Evolutionary conservation across 345 rosid species (phyloP).

Genomic region (Boechera retrofracta): DNA sequence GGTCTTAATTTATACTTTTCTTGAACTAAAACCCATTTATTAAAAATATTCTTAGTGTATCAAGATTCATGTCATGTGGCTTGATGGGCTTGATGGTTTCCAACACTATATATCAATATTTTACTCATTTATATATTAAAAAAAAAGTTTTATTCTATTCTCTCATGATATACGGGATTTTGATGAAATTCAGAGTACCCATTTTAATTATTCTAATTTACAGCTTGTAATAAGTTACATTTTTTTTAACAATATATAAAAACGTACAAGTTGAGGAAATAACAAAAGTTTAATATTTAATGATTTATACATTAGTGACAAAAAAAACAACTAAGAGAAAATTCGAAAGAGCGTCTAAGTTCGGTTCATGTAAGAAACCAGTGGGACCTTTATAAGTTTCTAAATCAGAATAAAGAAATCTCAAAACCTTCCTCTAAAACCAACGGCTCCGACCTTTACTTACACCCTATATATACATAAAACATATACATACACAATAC

Average conservation of each 20-base stretch:
- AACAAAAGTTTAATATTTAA: constrained; percentile 20
- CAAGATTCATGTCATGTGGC: constrained; percentile 50
- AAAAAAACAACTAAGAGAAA: constrained; percentile 24
- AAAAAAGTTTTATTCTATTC: constrained; percentile 22
- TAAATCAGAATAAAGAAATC: constrained; percentile 29
- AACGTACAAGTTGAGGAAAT: constrained; percentile 35
- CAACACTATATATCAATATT: constrained; percentile 29
- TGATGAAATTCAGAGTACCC: constrained; percentile 30
- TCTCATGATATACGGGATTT: constrained; percentile 35
- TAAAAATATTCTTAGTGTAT: constrained; percentile 3
- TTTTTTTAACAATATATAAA: not conserved
- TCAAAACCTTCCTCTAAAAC: constrained; percentile 43
- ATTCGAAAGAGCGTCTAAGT: constrained; percentile 42
- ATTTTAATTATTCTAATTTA: constrained; percentile 16
- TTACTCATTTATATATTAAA: not conserved
- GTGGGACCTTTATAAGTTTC: constrained; percentile 37
- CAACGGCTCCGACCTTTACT: constrained; percentile 46
- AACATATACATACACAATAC: no score
- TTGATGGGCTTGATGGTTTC: constrained; percentile 46
- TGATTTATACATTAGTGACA: constrained; percentile 25
- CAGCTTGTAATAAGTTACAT: constrained; percentile 37
- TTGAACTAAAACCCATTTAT: constrained; percentile 3
- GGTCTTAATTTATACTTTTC: not conserved
- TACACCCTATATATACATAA: constrained; percentile 29
- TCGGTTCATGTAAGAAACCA: constrained; percentile 46